Conservation (phyloP, 2,329 filamentous ascomycete genomes). For the Diplodia intermedia region DNA sequence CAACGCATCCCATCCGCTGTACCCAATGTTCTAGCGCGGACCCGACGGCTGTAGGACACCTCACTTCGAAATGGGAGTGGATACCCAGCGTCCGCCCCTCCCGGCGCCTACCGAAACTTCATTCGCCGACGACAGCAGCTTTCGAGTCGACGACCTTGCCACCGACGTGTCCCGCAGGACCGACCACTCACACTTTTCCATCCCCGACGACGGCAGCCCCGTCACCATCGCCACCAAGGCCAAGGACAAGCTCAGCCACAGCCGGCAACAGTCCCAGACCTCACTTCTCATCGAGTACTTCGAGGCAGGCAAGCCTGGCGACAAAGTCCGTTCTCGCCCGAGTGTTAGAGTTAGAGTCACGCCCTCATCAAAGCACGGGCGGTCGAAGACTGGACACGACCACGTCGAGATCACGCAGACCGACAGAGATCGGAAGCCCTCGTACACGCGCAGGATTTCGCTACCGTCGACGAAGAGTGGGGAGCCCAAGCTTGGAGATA, state of each 20-base stretch:
- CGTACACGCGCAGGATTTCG: constrained; percentile 71
- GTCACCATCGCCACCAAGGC: constrained; percentile 84
- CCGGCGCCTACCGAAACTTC: constrained; percentile 81
- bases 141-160: constrained; percentile 60
- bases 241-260: constrained; percentile 65
- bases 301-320: constrained; percentile 75
- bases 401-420: constrained; percentile 88
- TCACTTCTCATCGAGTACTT: constrained; percentile 95
- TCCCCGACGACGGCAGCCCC: constrained; percentile 86
- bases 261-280: constrained; percentile 74
- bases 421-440: constrained; percentile 72
- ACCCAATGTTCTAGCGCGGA: constrained; percentile 17
- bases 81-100: constrained; percentile 63
- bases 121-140: constrained; percentile 62
- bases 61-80: constrained; percentile 50
- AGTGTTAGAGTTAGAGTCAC: constrained; percentile 83
- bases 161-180: constrained; percentile 73
- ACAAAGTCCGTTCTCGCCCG: constrained; percentile 71
- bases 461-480: constrained; percentile 56
- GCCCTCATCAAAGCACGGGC: constrained; percentile 68
- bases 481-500: constrained; percentile 39
- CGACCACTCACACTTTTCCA: constrained; percentile 76
- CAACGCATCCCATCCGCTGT: background rate
- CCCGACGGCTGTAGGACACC: background rate
- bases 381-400: constrained; percentile 64